Conservation (phyloP, 1,284 basidiomycete species). For the Mixia osmundae region DNA sequence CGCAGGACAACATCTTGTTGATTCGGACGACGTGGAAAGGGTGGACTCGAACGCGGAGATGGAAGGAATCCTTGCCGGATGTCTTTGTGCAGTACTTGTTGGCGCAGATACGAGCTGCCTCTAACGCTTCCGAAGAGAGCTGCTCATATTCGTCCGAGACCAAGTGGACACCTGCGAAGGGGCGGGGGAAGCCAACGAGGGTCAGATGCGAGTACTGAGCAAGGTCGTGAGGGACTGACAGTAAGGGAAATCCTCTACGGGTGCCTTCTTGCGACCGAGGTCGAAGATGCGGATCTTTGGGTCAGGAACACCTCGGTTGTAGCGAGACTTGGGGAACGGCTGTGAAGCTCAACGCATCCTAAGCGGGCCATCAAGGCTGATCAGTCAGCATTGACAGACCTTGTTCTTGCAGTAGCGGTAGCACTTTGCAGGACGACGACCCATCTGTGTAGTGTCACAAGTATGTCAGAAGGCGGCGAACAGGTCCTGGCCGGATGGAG, state of each 20-base stretch:
- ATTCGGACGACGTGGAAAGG: conserved; percentile 97
- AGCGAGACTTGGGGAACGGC: conserved; percentile 43
- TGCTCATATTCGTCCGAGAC: conserved; percentile 99
- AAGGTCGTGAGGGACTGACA: conserved; percentile 23
- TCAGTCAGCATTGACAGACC: conserved; percentile 27
- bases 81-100: conserved; percentile 99
- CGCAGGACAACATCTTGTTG: conserved; percentile 99
- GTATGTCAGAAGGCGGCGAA: too few relatives aligned
- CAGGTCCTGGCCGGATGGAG: too few relatives aligned
- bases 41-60: conserved; percentile 88
- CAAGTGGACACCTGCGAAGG: conserved; percentile 39
- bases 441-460: too few relatives aligned
- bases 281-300: conserved; percentile 64
- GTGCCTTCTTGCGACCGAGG: conserved; percentile 80
- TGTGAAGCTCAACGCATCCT: background rate
- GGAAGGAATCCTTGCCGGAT: conserved; percentile 96
- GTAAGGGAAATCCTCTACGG: conserved; percentile 92
- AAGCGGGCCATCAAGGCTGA: background rate
- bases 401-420: conserved; percentile 83
- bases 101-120: conserved; percentile 95
- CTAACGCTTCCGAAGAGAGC: conserved; percentile 81
- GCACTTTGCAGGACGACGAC: too few relatives aligned
- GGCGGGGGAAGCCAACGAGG: conserved; percentile 4
- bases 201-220: background rate
- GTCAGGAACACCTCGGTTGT: conserved; percentile 68